Conservation (phyloP, 768 basidiomycete species). For the Lactarius sanguifluus region DNA sequence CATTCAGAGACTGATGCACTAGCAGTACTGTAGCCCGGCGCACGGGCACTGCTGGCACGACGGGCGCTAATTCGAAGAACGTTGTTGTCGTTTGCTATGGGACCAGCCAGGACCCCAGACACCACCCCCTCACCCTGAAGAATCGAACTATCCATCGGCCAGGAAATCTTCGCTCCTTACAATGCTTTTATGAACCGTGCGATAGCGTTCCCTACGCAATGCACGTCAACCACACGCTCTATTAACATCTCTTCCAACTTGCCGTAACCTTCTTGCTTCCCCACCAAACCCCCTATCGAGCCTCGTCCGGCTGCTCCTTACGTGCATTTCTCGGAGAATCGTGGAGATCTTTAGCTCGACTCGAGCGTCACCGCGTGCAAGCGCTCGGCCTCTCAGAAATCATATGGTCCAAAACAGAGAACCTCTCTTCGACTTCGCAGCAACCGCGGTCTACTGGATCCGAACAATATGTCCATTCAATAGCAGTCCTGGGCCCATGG, state of each 20-base stretch:
- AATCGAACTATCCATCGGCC: background rate
- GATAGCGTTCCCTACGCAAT: conserved; percentile 5
- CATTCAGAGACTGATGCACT: background rate
- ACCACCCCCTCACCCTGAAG: background rate
- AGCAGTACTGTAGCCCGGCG: too few relatives aligned
- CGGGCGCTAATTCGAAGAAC: conserved; percentile 6
- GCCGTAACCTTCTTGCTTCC: conserved; percentile 6
- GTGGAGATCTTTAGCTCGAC: background rate
- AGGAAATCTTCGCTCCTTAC: background rate
- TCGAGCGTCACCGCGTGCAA: background rate
- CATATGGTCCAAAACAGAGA: background rate
- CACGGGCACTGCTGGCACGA: background rate
- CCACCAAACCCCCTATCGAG: conserved; percentile 1
- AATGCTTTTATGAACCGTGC: background rate
- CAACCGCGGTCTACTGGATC: background rate
- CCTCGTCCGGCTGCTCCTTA: background rate
- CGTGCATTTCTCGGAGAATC: background rate
- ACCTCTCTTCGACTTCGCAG: conserved; percentile 9
- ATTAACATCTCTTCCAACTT: background rate
- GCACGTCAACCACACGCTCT: conserved; percentile 5
- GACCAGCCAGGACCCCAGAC: conserved; percentile 13
- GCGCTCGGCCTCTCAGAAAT: background rate
- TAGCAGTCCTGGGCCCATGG: background rate
- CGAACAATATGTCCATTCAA: background rate
- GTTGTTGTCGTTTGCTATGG: conserved; percentile 2